phyloP scores from a whole-genome alignment of 768 basidiomycete species.

The Suillus spraguei region DNA sequence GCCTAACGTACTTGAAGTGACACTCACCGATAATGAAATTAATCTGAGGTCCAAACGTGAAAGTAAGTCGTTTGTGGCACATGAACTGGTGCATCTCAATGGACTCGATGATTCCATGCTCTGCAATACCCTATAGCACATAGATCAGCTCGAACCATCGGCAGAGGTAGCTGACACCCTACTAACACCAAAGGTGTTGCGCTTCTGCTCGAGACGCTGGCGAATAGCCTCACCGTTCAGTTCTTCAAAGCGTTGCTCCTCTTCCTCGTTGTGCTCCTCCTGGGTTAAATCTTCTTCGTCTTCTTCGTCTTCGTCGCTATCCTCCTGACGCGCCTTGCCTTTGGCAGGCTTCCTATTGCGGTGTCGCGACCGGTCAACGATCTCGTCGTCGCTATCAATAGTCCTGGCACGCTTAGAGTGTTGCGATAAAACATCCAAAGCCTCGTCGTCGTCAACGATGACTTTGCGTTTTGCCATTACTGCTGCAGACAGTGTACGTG shows the following conservation, averaged over 20 bases:
- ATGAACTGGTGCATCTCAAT: slow-evolving; percentile 94
- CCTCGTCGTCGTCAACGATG: slow-evolving; percentile 39
- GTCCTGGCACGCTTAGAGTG: slow-evolving; percentile 48
- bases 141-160: slow-evolving; percentile 3
- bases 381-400: slow-evolving; percentile 39
- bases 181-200: slow-evolving; percentile 42
- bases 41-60: slow-evolving; percentile 89
- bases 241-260: slow-evolving; percentile 69
- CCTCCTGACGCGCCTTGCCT: slow-evolving; percentile 30
- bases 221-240: slow-evolving; percentile 59
- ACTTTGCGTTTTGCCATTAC: slow-evolving; percentile 61
- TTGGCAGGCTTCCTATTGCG: slow-evolving; percentile 35
- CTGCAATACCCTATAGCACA: slow-evolving; percentile 65
- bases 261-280: slow-evolving; percentile 47
- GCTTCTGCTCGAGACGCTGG: slow-evolving; percentile 49
- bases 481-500: slow-evolving; percentile 10
- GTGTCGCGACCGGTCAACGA: slow-evolving; percentile 18
- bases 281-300: slow-evolving; percentile 38
- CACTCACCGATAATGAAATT: slow-evolving; percentile 92
- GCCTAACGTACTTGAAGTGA: neutral
- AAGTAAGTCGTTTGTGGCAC: slow-evolving; percentile 87
- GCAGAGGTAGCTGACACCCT: slow-evolving; percentile 44
- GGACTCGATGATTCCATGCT: slow-evolving; percentile 85
- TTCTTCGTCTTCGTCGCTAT: slow-evolving; percentile 33
- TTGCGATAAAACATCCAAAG: slow-evolving; percentile 31